Percentiles rank a stretch among this genome's conserved stretches.
These are phyloP conservation scores for Ascodesmis nigricans DNA, from an alignment of 495 filamentous ascomycete species.

Conservation along the genomic window DNA sequence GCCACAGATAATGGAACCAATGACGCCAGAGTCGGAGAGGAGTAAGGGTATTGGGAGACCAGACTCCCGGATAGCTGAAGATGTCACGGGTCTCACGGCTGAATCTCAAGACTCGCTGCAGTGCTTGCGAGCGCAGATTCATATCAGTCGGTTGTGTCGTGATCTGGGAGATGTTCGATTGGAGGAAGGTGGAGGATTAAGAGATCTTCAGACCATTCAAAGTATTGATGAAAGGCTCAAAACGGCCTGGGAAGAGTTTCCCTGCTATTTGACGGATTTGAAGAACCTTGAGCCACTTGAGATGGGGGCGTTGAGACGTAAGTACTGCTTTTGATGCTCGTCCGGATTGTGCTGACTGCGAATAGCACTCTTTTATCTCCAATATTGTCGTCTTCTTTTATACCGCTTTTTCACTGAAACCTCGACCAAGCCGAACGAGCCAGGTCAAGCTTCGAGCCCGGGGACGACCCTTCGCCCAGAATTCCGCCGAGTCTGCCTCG, in stretches of 20 bases:
- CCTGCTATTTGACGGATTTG: constrained; percentile 17
- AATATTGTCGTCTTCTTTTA: constrained; percentile 20
- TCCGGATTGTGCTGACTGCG: constrained; percentile 1
- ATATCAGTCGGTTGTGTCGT: constrained; percentile 11
- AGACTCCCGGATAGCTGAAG: constrained; percentile 1
- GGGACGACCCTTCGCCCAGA: background rate
- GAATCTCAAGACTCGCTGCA: constrained; percentile 10
- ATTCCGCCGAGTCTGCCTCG: constrained; percentile 19
- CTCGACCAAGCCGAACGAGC: constrained; percentile 1
- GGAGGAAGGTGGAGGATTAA: constrained; percentile 11
- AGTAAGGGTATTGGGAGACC: background rate
- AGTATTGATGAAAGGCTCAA: constrained; percentile 18
- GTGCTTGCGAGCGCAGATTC: constrained; percentile 16
- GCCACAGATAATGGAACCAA: too few species aligned
- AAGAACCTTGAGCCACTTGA: constrained; percentile 12
- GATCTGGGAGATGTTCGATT: constrained; percentile 10
- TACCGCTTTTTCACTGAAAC: constrained; percentile 20
- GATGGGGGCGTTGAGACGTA: constrained; percentile 18
- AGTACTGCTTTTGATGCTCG: background rate
- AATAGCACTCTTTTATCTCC: constrained; percentile 17
- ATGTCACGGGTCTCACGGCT: constrained; percentile 1
- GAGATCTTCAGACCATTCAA: constrained; percentile 14
- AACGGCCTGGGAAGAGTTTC: constrained; percentile 19
- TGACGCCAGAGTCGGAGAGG: background rate
- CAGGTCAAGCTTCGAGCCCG: too few species aligned